A percentile compares a stretch with the other conserved stretches of the same genome.
Conservation (phyloP, 306 rosid genomes). For the Lablab purpureus region DNA sequence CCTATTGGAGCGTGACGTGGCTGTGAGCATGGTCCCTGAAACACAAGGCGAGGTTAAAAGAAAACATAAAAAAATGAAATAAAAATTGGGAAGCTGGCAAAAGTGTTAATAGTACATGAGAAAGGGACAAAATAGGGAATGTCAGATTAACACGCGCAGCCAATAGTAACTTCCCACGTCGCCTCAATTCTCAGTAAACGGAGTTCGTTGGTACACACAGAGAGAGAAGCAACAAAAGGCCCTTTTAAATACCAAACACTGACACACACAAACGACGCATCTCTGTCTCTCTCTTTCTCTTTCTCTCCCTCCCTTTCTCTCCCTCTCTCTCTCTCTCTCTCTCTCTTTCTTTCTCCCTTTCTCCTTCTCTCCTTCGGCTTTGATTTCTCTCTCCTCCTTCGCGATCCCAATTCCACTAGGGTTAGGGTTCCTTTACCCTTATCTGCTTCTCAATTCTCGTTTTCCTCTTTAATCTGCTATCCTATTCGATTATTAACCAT, state of each 20-base stretch:
- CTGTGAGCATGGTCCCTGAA: too few relatives aligned
- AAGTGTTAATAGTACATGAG: constrained; percentile 37
- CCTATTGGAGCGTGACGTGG: too few relatives aligned
- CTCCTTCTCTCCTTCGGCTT: constrained; percentile 25
- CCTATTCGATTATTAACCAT: not conserved
- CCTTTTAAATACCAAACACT: constrained; percentile 53
- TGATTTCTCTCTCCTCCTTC: constrained; percentile 58
- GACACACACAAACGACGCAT: constrained; percentile 48
- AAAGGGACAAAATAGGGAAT: constrained; percentile 54
- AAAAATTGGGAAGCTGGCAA: constrained; percentile 27
- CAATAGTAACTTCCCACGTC: constrained; percentile 64
- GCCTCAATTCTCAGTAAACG: constrained; percentile 49
- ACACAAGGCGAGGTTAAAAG: too few relatives aligned
- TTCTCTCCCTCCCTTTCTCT: not conserved
- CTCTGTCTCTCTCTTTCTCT: constrained; percentile 38
- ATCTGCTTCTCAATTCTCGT: constrained; percentile 1
- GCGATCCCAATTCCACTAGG: constrained; percentile 62
- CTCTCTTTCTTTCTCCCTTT: constrained; percentile 42
- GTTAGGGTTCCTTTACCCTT: constrained; percentile 64
- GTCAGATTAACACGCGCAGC: not conserved
- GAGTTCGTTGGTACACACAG: constrained; percentile 61
- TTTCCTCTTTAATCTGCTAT: constrained; percentile 15
- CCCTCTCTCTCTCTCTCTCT: constrained; percentile 52
- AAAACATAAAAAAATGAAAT: not conserved
- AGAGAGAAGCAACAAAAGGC: constrained; percentile 38